Base-by-base conservation (phyloP, 2,329 filamentous ascomycete species). In the Cladosporium sphaerospermum region DNA sequence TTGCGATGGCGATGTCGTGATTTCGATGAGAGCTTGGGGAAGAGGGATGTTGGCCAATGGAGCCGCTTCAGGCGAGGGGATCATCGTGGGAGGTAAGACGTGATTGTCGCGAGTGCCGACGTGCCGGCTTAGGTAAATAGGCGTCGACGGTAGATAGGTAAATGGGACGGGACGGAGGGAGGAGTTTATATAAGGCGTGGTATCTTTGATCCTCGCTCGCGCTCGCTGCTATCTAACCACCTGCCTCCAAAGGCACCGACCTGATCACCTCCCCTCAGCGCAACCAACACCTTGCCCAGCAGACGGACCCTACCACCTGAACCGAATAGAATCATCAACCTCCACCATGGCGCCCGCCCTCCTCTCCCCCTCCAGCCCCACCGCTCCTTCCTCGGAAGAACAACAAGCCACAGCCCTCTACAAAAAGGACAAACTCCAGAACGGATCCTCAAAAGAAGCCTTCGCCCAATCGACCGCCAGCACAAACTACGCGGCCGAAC, bases 401-500 rank as follows among this genome's bases (percentile, higher is more conserved):
- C 23, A 28, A 7, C 23, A 59, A 39, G 59, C 61, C 9, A 63
- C 61, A 34, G 55, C 61, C 48, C 49, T 56, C 28, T 61, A 55
- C 47, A 53, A 56, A 37, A 63, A 63, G 47, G 63, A 63, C 52
- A 57, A 59, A 41, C 56, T 54, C n/a, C 56, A 65, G 36, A 57
- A 56, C 34, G 56, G 49, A 16, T 53, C 57, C 3, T 71, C 70
- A 59, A 72, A 75, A 56, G 74, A 75, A 54, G 71, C 73, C 4
- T 75, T 70, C 50, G 68, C 69, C 44, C 68, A 69, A 56, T 70
- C 70, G 9, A 71, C 72, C 1, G 69, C 67, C 39, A 66, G 65
- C 4, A 76, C 70, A 56, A 71, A 74, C 45, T 74, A 75, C 56
- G 77, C 80, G 0, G 66, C 70, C 4, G 80, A 83, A 58, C 59